Base-by-base conservation (phyloP, 768 basidiomycete genomes). In the Lepiota venenata region DNA sequence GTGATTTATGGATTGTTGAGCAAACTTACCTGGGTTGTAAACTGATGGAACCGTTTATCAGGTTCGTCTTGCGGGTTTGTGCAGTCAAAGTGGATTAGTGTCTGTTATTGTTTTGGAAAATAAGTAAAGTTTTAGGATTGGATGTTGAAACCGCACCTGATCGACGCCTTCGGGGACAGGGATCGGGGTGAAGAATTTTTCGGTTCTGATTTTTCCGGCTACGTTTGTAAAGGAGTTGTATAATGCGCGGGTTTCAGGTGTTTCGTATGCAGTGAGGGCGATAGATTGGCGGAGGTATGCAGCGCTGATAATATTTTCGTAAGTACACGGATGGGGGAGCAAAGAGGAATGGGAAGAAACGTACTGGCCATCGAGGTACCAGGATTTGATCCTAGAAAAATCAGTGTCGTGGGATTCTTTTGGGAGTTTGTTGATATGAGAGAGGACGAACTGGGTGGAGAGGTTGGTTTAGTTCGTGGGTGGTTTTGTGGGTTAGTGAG, bases 351-450 rank as follows among this genome's bases (percentile, higher is more conserved):
- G 39, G 14, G 20, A 37, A 16, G 18, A 35, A 11, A 57, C 56
- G 47, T 70, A 97, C 95, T 93, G 82, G 65, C 88, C 89, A 61
- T 98, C 96, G 10, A 98, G 80, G 68, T 95, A 97, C 97, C 97
- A 98, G 1, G 93, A 91, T 71, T 97, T 98, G 62, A 98, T 89
- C 10, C 97, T 84, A 9, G 94, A 96, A 72, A 98, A 98, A 69
- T 98, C 97, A 20, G 90, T 83, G 57, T 95, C 90, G 60, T 87
- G 95, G 1, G 94, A 92, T 62, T 95, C 91, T 63, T 93, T 92
- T 1, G 97, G 97, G 10, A 97, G 75, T 60, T 88, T 78, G 71
- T 98, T 98, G 56, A 98, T 70, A 60, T 88, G 80, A 5, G 83
- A 83, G 60, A 99, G 78, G 47, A 97, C 82, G 65, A 90, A 93